phyloP scores from a whole-genome alignment of 495 filamentous ascomycete genomes.

The Penicillium maclennaniae region DNA sequence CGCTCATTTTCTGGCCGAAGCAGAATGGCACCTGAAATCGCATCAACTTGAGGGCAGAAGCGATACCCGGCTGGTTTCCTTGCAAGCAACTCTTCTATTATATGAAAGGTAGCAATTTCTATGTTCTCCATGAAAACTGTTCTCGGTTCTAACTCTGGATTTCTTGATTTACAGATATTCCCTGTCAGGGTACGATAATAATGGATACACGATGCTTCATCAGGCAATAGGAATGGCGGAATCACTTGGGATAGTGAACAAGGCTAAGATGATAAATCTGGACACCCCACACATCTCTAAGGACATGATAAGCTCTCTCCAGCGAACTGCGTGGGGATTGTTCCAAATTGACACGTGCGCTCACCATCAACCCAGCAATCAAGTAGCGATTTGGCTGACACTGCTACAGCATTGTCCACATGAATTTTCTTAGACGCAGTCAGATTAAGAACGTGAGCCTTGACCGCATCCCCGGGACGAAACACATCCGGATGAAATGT shows the following conservation, averaged over 20 bases:
- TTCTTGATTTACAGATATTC: slow-evolving; percentile 22
- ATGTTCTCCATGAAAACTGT: not conserved
- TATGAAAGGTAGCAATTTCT: slow-evolving; percentile 25
- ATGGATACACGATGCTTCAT: slow-evolving; percentile 31
- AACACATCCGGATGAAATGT: slow-evolving; percentile 5
- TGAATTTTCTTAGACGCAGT: slow-evolving; percentile 29
- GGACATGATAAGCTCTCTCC: slow-evolving; percentile 24
- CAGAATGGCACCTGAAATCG: slow-evolving; percentile 21
- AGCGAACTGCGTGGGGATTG: slow-evolving; percentile 31
- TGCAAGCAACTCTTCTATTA: slow-evolving; percentile 30
- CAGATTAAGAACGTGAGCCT: slow-evolving; percentile 23
- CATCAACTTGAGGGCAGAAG: slow-evolving; percentile 17
- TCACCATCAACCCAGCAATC: not conserved
- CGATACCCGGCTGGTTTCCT: slow-evolving; percentile 20
- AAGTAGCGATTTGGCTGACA: not conserved
- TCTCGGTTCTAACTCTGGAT: not conserved
- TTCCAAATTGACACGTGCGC: slow-evolving; percentile 35
- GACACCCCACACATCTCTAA: slow-evolving; percentile 13
- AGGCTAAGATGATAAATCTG: not conserved
- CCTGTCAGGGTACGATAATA: slow-evolving; percentile 23
- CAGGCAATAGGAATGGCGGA: slow-evolving; percentile 28
- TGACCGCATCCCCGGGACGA: slow-evolving; percentile 14
- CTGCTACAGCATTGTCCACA: slow-evolving; percentile 28
- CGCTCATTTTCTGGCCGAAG: slow-evolving; percentile 28
- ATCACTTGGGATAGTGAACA: slow-evolving; percentile 25